These are phyloP conservation scores for Parachlorella kessleri DNA, from an alignment of 139 green algal species.

Conservation along the genomic window DNA sequence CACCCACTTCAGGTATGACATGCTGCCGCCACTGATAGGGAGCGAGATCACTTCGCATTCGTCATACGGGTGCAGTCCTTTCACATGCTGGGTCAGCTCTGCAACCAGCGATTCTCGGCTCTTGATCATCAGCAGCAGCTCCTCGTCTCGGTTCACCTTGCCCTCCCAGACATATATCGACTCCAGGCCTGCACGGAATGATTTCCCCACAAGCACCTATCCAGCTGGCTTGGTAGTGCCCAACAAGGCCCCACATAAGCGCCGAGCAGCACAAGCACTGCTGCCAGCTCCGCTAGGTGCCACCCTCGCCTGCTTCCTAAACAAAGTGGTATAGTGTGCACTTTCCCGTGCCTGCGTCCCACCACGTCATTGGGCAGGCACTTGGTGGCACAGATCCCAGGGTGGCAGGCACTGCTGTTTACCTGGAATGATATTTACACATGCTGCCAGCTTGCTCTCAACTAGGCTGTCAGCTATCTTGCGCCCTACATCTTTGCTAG, in stretches of 20 bases:
- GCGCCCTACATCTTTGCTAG: constrained; percentile 34
- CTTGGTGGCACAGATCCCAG: too few species aligned
- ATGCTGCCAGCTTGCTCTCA: constrained; percentile 70
- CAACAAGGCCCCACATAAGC: too few species aligned
- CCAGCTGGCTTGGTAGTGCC: too few species aligned
- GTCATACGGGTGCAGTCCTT: constrained; percentile 76
- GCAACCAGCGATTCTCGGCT: constrained; percentile 46
- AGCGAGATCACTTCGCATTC: constrained; percentile 74
- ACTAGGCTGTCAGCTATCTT: constrained; percentile 62
- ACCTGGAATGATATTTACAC: constrained; percentile 82
- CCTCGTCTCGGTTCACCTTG: constrained; percentile 60
- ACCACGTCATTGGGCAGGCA: too few species aligned
- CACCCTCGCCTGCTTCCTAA: too few species aligned
- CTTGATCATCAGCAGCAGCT: constrained; percentile 89
- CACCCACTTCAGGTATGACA: constrained; percentile 77
- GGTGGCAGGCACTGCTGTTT: too few species aligned
- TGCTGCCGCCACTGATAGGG: constrained; percentile 64
- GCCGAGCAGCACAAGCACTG: too few species aligned
- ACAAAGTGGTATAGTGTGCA: too few species aligned
- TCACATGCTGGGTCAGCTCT: constrained; percentile 52
- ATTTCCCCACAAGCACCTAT: too few species aligned
- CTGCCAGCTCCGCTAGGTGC: too few species aligned
- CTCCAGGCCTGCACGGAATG: constrained; percentile 70
- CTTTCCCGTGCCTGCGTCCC: too few species aligned
- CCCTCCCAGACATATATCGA: constrained; percentile 82